These are phyloP conservation scores for Flaveria ramosissima DNA, from an alignment of 129 eudicot genomes.

Conservation along the genomic window DNA sequence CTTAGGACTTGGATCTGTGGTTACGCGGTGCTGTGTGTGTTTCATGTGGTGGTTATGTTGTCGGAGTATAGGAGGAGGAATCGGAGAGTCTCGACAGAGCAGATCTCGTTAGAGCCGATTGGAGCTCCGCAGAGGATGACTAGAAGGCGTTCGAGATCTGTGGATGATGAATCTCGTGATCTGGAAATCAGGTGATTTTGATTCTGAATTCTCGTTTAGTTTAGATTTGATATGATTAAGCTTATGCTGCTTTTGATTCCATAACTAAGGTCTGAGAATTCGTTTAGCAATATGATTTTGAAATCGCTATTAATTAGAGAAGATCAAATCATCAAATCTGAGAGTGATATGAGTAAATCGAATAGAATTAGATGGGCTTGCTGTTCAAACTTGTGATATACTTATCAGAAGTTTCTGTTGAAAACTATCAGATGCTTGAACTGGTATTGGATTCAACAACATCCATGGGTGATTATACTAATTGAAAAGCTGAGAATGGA, in stretches of 20 bases:
- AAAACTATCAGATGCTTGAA: neutral
- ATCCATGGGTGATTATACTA: neutral
- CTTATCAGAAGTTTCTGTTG: neutral
- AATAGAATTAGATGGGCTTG: neutral
- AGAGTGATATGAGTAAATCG: neutral
- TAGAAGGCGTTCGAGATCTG: slow-evolving; percentile 4
- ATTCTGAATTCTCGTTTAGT: slow-evolving; percentile 8
- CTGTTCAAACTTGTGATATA: neutral
- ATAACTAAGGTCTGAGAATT: neutral
- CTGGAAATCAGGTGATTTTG: slow-evolving; percentile 23
- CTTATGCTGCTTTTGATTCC: slow-evolving; percentile 8
- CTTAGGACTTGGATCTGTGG: slow-evolving; percentile 79
- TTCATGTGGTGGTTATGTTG: slow-evolving; percentile 69
- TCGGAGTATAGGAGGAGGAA: slow-evolving; percentile 55
- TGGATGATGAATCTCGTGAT: neutral
- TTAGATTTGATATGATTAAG: neutral
- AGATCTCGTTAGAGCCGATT: no score
- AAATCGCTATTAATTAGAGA: neutral
- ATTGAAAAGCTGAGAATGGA: neutral
- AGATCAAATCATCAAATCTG: neutral
- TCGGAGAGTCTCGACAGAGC: slow-evolving; percentile 9
- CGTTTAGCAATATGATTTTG: neutral
- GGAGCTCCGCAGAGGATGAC: neutral
- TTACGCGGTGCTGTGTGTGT: slow-evolving; percentile 58
- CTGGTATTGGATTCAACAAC: neutral